Evolutionary conservation across 768 basidiomycete genomes (phyloP).

Genomic region (Fomitopsis serialis): DNA sequence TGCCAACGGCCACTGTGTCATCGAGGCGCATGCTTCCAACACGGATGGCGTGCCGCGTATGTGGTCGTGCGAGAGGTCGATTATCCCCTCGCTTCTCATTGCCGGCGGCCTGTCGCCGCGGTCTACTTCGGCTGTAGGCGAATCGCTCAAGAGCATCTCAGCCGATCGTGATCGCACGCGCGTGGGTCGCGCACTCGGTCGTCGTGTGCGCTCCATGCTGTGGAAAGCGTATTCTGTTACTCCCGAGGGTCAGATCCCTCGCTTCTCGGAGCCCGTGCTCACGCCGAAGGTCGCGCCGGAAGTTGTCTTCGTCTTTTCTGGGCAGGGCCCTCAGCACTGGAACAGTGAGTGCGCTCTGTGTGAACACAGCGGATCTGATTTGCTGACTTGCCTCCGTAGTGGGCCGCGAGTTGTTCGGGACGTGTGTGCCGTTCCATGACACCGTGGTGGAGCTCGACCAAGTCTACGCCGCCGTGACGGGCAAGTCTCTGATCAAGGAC

Average conservation of each 20-base stretch:
- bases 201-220: slow-evolving; percentile 7
- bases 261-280: not conserved
- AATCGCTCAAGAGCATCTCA: not conserved
- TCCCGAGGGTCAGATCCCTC: not conserved
- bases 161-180: not conserved
- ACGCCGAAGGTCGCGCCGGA: slow-evolving; percentile 2
- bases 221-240: slow-evolving; percentile 7
- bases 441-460: slow-evolving; percentile 35
- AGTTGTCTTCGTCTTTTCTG: slow-evolving; percentile 34
- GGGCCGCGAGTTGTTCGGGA: slow-evolving; percentile 32
- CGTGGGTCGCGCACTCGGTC: slow-evolving; percentile 2
- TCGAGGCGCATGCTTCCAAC: slow-evolving; percentile 28
- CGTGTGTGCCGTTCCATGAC: slow-evolving; percentile 30
- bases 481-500: slow-evolving; percentile 30
- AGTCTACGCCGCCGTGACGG: slow-evolving; percentile 24
- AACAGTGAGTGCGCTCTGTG: slow-evolving; percentile 24
- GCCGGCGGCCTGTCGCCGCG: slow-evolving; percentile 9
- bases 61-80: not conserved
- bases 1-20: slow-evolving; percentile 36
- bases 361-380: not conserved
- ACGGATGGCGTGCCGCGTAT: not conserved
- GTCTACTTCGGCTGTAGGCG: not conserved
- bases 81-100: slow-evolving; percentile 1
- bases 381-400: slow-evolving; percentile 18
- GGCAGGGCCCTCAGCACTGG: slow-evolving; percentile 36